Evolutionary conservation across 2,329 filamentous ascomycete genomes (phyloP), one percentile per base, ranked within the genome.

Genomic region (Zymoseptoria passerinii): DNA sequence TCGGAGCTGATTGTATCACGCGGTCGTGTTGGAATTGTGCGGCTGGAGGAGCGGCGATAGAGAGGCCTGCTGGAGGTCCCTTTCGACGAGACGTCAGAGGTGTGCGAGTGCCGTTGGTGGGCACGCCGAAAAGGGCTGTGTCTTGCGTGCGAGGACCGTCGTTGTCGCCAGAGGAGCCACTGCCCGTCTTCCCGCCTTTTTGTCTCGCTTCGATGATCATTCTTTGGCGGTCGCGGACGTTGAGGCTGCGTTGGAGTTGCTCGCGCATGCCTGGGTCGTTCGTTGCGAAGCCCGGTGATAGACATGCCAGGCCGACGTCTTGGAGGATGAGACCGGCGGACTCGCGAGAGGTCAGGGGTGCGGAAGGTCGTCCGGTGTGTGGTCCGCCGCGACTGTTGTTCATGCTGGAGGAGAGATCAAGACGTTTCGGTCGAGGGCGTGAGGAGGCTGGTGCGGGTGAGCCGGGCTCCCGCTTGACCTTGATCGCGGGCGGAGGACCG

Each of bases 181-280:
- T 67, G 13, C 71, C 70, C 23, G 70, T 66, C 68, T 92, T 92
- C 19, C 87, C 89, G 53, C 92, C 89, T 75, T 92, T 92, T 69
- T 96, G 91, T 70, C 94, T 84, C 40, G 90, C 86, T 75, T 97
- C 94, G 67, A 99, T 99, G 66, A 99, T 92, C 65, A 90, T 89
- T 65, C 92, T 83, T 74, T 99, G 94, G 72, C 96, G 90, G 66
- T 99, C 92, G 63, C 92, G 83, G 28, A 99, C 92, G 51, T 89
- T 91, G 74, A 96, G 84, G 74, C 94, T 97, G 66, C 92, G 85
- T 75, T 97, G 91, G 55, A 99, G 78, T 74, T 97, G 92, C 74
- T 96, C 90, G 71, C 94, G 87, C 90, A 96, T 95, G 19, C 88
- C 83, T n/a, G 94, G 92, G 74, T 99, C 91, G 68, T 97, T 89